Evolutionary conservation across 345 rosid genomes (phyloP).

Genomic region (Rhizophora mangle): DNA sequence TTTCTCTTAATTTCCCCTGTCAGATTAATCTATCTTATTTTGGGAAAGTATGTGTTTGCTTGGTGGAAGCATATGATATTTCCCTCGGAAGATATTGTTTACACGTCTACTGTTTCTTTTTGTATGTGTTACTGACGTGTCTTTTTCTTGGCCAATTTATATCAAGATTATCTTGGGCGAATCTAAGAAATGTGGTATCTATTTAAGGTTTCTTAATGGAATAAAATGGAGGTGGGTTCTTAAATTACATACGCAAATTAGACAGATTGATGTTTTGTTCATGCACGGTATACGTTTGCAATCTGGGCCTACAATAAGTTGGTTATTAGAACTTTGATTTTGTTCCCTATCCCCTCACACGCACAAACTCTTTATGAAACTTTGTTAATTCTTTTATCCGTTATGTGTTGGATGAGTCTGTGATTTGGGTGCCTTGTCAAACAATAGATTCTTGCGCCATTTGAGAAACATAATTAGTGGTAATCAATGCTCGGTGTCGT

Average conservation of each 20-base stretch:
- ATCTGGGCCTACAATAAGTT: constrained; percentile 27
- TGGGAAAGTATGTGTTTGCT: neutral
- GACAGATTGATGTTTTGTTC: constrained; percentile 24
- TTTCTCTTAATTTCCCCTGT: neutral
- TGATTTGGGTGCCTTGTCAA: constrained; percentile 18
- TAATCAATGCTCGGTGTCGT: constrained; percentile 14
- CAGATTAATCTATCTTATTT: neutral
- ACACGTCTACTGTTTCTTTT: no score
- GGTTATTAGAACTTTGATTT: constrained; percentile 13
- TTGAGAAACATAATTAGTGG: neutral
- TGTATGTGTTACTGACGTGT: no score
- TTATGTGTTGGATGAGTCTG: constrained; percentile 4
- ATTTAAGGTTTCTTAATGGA: neutral
- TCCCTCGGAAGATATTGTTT: no score
- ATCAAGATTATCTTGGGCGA: neutral
- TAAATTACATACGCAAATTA: constrained; percentile 20
- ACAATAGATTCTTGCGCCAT: constrained; percentile 1
- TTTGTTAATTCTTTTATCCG: constrained; percentile 2
- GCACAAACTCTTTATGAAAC: constrained; percentile 10
- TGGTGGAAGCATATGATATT: neutral
- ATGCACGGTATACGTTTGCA: constrained; percentile 27
- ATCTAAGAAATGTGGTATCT: neutral
- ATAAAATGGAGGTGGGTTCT: constrained; percentile 12
- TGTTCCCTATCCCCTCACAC: constrained; percentile 19
- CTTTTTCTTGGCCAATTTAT: no score